A percentile compares a stretch with the other conserved stretches of the same genome.
Conservation (phyloP, 2,329 filamentous ascomycete species). For the Aspergillus proliferans region DNA sequence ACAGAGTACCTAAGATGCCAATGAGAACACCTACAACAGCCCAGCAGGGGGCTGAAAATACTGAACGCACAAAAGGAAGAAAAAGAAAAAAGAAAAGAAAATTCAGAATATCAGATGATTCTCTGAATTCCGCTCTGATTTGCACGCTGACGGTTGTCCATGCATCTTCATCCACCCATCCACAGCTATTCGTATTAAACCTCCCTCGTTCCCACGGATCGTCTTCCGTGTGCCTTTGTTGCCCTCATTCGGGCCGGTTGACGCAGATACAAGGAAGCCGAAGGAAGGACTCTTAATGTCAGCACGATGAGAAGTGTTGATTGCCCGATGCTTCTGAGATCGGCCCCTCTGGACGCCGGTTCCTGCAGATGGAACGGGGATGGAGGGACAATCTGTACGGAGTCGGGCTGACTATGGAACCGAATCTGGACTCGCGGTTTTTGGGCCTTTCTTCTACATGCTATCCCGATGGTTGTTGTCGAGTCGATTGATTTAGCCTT, state of each 20-base stretch:
- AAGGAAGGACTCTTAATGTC: neutral
- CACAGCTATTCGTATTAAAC: too few relatives aligned
- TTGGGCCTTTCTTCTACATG: too few relatives aligned
- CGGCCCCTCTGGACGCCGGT: neutral
- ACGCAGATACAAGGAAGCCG: neutral
- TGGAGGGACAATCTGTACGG: neutral
- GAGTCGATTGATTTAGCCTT: neutral
- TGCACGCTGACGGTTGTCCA: neutral
- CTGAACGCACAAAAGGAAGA: neutral
- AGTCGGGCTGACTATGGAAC: neutral
- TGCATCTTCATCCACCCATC: neutral
- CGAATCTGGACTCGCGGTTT: neutral
- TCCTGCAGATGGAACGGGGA: neutral
- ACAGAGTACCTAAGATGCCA: neutral
- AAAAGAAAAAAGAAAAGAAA: neutral
- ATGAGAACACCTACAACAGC: neutral
- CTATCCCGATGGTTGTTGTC: too few relatives aligned
- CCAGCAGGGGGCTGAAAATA: neutral
- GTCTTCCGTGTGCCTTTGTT: neutral
- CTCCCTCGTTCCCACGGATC: neutral
- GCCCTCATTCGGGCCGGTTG: neutral
- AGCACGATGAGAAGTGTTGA: neutral
- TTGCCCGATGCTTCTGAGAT: too few relatives aligned
- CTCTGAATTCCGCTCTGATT: neutral
- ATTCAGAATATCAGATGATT: neutral